Evolutionary conservation across 768 basidiomycete genomes (phyloP), one percentile per base, ranked within the genome.

Genomic region (Sporobolomyces pararoseus): DNA sequence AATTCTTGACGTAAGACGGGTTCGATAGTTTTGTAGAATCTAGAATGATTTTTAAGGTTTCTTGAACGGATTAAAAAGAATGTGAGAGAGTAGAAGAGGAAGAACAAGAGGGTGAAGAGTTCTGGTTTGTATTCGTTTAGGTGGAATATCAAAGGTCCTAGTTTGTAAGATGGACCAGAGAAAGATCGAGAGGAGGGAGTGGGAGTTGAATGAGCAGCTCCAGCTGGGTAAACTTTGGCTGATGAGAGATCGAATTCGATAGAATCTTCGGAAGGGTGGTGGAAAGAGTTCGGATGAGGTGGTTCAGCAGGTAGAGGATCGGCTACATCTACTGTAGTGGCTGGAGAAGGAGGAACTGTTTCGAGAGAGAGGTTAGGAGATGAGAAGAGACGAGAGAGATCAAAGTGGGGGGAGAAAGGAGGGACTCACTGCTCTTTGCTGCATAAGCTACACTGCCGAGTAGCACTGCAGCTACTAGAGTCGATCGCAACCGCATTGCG

Each of bases 21-120:
- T 29, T 65, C 64, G 50, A 57, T 57, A 10, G 64, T 60, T 4
- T 7, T 7, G 42, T 58, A 66, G 68, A 67, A 73, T 1, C n/a
- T 25, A 2, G 1, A 10, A 0, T 67, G 68, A 25, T 50, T 42
- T 29, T 13, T 1, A 1, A 2, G 6, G 68, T 73, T 73, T 13
- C 39, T 1, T 7, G 19, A 9, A 19, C 62, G 60, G 12, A 51
- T 6, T 17, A 59, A 17, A 37, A 58, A 27, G 16, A 60, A 46
- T 34, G 47, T 14, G 42, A 66, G 7, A 44, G 16, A n/a, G 68
- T 73, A 73, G 19, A 44, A 2, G 50, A 50, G 49, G 35, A 70
- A 14, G 23, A 49, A 6, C 49, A 27, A n/a, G 61, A 73, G 31
- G 23, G 60, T 19, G 42, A 44, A 21, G 13, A 13, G 47, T 21